phyloP scores from a whole-genome alignment of 441 rosid species.

The Hypseocharis bilobata region DNA sequence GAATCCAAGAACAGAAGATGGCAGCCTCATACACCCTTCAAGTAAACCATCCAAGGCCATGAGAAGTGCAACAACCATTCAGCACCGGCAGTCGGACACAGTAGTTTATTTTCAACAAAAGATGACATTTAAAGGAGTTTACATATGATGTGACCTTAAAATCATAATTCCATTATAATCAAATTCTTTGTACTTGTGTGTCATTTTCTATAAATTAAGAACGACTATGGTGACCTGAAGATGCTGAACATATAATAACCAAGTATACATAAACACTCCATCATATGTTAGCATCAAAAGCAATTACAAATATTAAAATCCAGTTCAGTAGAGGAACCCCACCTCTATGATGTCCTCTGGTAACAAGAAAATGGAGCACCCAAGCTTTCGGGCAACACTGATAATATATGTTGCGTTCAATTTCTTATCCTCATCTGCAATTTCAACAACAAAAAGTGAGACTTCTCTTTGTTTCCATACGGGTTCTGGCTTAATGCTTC shows the following conservation, averaged over 20 bases:
- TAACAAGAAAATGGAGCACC: slow-evolving; percentile 89
- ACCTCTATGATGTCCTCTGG: slow-evolving; percentile 98
- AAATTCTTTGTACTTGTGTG: not conserved
- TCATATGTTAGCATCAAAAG: not conserved
- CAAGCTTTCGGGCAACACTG: slow-evolving; percentile 92
- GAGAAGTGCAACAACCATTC: not conserved
- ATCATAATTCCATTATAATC: not conserved
- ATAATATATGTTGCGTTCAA: slow-evolving; percentile 81
- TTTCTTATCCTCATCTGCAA: slow-evolving; percentile 91
- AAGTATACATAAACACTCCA: not conserved
- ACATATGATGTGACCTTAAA: not conserved
- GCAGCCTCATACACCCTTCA: too few species aligned
- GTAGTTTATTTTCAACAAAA: not conserved
- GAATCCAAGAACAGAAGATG: not conserved
- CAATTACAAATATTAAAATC: too few species aligned
- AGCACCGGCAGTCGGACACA: not conserved
- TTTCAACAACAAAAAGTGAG: slow-evolving; percentile 14
- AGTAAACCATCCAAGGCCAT: too few species aligned
- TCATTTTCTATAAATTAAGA: not conserved
- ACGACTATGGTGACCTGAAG: too few species aligned
- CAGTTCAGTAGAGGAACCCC: not conserved
- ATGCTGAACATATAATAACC: not conserved
- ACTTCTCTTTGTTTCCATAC: not conserved
- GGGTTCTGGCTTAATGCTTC: not conserved
- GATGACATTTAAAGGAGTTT: not conserved